Conservation (phyloP, 805 yeast genomes). For the Schizosaccharomyces octosporus region DNA sequence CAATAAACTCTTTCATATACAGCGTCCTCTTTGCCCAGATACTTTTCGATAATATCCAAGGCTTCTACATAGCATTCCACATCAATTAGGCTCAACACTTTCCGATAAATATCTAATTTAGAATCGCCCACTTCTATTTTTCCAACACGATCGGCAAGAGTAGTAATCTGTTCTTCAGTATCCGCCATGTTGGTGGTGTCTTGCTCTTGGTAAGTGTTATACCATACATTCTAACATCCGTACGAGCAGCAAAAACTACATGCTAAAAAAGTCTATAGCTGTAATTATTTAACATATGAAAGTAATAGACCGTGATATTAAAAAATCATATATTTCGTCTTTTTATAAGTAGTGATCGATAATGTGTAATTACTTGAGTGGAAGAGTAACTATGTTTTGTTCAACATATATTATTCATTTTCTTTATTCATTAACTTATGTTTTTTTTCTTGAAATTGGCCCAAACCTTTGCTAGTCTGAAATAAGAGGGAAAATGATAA, state of each 20-base stretch:
- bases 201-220: not conserved
- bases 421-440: no score
- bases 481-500: no score
- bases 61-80: constrained; percentile 23
- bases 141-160: not conserved
- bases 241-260: not conserved
- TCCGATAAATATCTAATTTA: not conserved
- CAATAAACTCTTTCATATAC: not conserved
- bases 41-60: constrained; percentile 17
- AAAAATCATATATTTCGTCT: no score
- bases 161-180: not conserved
- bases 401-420: no score
- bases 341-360: no score
- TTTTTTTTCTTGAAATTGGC: no score
- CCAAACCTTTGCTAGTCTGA: no score
- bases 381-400: no score
- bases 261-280: no score
- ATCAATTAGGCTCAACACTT: constrained; percentile 12
- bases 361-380: no score
- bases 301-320: no score
- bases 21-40: constrained; percentile 15
- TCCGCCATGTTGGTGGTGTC: not conserved
- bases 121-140: not conserved
- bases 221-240: not conserved
- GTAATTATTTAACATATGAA: no score